phyloP scores from a whole-genome alignment of 176 grass and related monocot genomes.

The Cenchrus americanus region DNA sequence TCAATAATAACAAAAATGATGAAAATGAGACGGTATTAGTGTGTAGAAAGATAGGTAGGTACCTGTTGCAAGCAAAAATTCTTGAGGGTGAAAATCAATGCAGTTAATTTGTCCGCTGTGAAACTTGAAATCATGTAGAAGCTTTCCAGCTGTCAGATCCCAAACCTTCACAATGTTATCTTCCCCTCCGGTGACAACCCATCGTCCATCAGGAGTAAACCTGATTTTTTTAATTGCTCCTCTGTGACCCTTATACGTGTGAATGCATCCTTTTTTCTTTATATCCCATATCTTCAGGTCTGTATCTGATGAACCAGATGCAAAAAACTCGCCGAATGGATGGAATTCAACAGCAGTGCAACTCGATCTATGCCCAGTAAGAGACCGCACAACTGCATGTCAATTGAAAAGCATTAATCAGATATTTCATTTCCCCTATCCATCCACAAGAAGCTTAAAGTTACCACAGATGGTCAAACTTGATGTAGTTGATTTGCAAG shows the following conservation, averaged over 20 bases:
- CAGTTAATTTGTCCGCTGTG: slow-evolving; percentile 75
- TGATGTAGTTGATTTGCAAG: neutral
- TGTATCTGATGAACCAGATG: slow-evolving; percentile 91
- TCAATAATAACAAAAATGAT: neutral
- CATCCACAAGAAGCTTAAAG: neutral
- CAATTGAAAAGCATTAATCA: slow-evolving; percentile 50
- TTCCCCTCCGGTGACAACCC: slow-evolving; percentile 97
- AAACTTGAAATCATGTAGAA: slow-evolving; percentile 96
- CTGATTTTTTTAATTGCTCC: slow-evolving; percentile 74
- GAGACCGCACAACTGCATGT: slow-evolving; percentile 84
- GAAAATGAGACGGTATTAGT: neutral
- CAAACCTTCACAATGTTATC: slow-evolving; percentile 95
- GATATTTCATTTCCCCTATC: slow-evolving; percentile 30
- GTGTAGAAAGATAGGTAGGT: slow-evolving; percentile 21
- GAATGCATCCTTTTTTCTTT: slow-evolving; percentile 98
- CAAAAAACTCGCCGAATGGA: slow-evolving; percentile 98
- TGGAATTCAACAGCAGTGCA: slow-evolving; percentile 92
- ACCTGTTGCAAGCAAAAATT: slow-evolving; percentile 99
- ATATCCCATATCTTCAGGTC: slow-evolving; percentile 99
- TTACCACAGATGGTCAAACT: slow-evolving; percentile 31
- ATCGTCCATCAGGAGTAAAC: slow-evolving; percentile 97
- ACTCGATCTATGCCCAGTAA: slow-evolving; percentile 77
- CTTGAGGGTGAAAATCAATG: slow-evolving; percentile 92
- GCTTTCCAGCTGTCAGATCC: slow-evolving; percentile 98
- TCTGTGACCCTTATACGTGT: slow-evolving; percentile 90